Evolutionary conservation across 441 rosid species (phyloP).

Genomic region (Hura crepitans): DNA sequence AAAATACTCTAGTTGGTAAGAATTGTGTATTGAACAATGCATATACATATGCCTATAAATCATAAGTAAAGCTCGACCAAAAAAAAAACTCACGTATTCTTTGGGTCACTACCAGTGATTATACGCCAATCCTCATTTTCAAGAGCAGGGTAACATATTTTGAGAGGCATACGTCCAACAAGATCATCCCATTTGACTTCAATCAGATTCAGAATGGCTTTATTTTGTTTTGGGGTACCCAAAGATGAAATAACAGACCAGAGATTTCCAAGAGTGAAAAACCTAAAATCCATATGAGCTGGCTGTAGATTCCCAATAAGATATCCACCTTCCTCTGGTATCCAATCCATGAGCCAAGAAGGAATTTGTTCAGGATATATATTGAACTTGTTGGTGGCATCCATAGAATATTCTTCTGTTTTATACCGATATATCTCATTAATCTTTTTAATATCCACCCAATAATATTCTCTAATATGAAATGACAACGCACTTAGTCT

Average conservation of each 20-base stretch:
- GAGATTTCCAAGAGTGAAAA: slow-evolving; percentile 89
- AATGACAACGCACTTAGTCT: slow-evolving; percentile 85
- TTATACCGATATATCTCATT: slow-evolving; percentile 96
- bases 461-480: slow-evolving; percentile 86
- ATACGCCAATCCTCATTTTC: slow-evolving; percentile 86
- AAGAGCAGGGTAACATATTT: slow-evolving; percentile 81
- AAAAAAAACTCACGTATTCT: slow-evolving; percentile 66
- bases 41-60: neutral
- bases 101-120: slow-evolving; percentile 88
- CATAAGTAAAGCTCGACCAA: neutral
- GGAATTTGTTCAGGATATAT: slow-evolving; percentile 97
- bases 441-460: slow-evolving; percentile 76
- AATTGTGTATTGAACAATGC: neutral
- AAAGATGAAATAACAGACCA: slow-evolving; percentile 73
- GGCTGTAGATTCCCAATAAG: slow-evolving; percentile 84
- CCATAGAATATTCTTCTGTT: slow-evolving; percentile 84
- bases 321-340: slow-evolving; percentile 84
- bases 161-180: slow-evolving; percentile 78
- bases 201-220: slow-evolving; percentile 60
- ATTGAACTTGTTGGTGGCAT: slow-evolving; percentile 88
- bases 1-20: slow-evolving; percentile 12
- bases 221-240: slow-evolving; percentile 65
- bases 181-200: slow-evolving; percentile 91
- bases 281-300: slow-evolving; percentile 94
- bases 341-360: slow-evolving; percentile 93